Base-by-base conservation (phyloP, 176 grass and related monocot species). In the Avena atlantica region DNA sequence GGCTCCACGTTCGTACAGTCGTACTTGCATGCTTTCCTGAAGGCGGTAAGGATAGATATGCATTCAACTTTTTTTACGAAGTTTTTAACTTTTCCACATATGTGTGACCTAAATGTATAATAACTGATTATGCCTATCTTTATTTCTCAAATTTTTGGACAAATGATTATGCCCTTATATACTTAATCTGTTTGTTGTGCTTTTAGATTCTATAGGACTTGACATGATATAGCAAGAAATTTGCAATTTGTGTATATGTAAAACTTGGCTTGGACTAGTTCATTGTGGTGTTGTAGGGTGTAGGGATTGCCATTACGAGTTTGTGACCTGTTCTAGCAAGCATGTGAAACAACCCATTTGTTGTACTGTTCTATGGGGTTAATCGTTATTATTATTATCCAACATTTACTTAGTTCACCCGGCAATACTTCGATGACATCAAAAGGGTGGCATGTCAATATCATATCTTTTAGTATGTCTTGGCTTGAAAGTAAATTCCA, bases 1-100 rank as follows among this genome's bases (percentile, higher is more conserved):
- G 61, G 83, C 62, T 79, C 57, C 61, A 81, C 78, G 79, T 87
- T 72, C 66, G 57, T 83, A 63, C 74, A 63, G 76, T 61, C 70
- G 29, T 88, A 64, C 83, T 88, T 84, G 80, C 79, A 84, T 88
- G 74, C 74, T 93, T 88, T 63, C 79, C 86, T 88, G 84, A 73
- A 73, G 82, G 83, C 31, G 92, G 92, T 93, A 86, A 86, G 52
- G 70, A 81, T 86, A 83, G 80, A 84, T 88, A 69, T 60, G 70
- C 60, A 55, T 72, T 88, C 51, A 81, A 10, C 37, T 70, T 88
- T 85, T 85, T 44, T 88, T 85, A 84, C 19, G 8, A 59, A 76
- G 15, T 79, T 61, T 88, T 88, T 58, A 88, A 69, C 12, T 84
- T 85, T 59, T 50, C 8, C 15, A 77, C 16, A 81, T 27, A 81